phyloP scores from a whole-genome alignment of 352 stramenopile species.

The Globisporangium nodosum region DNA sequence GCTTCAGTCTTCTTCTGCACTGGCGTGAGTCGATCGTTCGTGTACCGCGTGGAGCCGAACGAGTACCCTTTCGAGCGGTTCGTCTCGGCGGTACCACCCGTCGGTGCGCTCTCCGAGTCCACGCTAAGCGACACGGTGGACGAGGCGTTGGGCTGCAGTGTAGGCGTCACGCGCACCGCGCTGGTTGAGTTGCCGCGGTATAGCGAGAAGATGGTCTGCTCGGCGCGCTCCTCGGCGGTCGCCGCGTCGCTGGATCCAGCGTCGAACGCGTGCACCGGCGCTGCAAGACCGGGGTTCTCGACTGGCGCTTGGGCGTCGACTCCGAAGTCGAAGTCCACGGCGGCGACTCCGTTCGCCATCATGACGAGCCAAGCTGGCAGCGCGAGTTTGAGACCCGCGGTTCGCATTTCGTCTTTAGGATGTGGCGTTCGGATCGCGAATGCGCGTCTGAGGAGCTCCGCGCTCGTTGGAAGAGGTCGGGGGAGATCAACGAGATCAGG shows the following conservation, averaged over 20 bases:
- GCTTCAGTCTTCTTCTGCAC: conserved; percentile 7
- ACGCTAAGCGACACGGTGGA: neutral
- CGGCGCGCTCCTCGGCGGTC: conserved; percentile 1
- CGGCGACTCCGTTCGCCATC: too few species aligned
- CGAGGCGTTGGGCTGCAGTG: conserved; percentile 1
- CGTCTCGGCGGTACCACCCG: neutral
- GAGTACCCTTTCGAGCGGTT: conserved; percentile 5
- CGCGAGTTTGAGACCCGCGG: too few species aligned
- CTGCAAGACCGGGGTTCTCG: neutral
- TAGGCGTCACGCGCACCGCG: conserved; percentile 4
- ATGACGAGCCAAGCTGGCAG: too few species aligned
- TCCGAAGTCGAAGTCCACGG: neutral
- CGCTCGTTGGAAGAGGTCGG: too few species aligned
- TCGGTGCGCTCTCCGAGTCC: conserved; percentile 2
- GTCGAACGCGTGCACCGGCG: conserved; percentile 4
- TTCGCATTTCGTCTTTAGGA: too few species aligned
- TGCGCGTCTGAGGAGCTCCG: too few species aligned
- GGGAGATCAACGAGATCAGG: too few species aligned
- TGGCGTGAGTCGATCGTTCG: conserved; percentile 8
- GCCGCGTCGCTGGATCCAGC: neutral
- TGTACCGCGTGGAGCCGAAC: conserved; percentile 8
- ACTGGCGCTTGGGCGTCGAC: neutral
- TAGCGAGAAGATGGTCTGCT: conserved; percentile 9
- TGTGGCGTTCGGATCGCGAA: too few species aligned
- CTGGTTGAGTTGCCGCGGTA: conserved; percentile 9